These are phyloP conservation scores for Rhipidocladum racemiflorum DNA, from an alignment of 176 grass and related monocot species.

Conservation along the genomic window DNA sequence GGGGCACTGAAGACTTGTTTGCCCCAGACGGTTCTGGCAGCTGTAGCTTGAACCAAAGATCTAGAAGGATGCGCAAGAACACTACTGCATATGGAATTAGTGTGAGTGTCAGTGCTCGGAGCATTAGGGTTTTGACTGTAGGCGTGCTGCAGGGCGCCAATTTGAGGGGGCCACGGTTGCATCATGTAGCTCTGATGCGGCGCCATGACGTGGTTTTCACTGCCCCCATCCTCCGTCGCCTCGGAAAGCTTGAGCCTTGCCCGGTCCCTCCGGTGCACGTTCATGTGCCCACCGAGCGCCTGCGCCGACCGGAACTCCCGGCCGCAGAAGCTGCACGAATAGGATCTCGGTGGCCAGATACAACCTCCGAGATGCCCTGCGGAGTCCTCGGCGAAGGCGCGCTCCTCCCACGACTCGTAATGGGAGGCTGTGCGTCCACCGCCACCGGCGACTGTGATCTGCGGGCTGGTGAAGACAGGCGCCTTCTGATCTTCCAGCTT, in stretches of 20 bases:
- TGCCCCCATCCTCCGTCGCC: not conserved
- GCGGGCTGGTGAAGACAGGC: constrained; percentile 9
- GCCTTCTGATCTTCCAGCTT: constrained; percentile 19
- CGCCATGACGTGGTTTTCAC: not conserved
- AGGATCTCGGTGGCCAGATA: constrained; percentile 64
- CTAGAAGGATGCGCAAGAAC: constrained; percentile 26
- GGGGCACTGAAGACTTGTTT: constrained; percentile 35
- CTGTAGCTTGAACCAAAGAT: constrained; percentile 16
- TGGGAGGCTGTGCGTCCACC: constrained; percentile 16
- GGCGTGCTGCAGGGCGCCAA: constrained; percentile 35
- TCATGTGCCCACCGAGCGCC: constrained; percentile 73
- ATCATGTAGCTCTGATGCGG: constrained; percentile 11
- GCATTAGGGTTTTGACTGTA: constrained; percentile 37
- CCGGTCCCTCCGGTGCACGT: constrained; percentile 61
- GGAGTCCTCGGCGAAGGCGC: constrained; percentile 50
- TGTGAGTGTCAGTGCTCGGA: constrained; percentile 25
- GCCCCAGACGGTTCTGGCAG: constrained; percentile 37
- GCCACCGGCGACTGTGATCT: not conserved
- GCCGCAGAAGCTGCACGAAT: constrained; percentile 61
- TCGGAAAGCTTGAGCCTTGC: constrained; percentile 44
- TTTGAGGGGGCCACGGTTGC: constrained; percentile 9
- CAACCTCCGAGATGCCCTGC: constrained; percentile 47
- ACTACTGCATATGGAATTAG: constrained; percentile 47
- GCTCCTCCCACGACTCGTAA: constrained; percentile 58
- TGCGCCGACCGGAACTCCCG: constrained; percentile 64